Evolutionary conservation across 306 rosid species (phyloP), one percentile per base, ranked within the genome.

Genomic region (Cucurbita pepo): DNA sequence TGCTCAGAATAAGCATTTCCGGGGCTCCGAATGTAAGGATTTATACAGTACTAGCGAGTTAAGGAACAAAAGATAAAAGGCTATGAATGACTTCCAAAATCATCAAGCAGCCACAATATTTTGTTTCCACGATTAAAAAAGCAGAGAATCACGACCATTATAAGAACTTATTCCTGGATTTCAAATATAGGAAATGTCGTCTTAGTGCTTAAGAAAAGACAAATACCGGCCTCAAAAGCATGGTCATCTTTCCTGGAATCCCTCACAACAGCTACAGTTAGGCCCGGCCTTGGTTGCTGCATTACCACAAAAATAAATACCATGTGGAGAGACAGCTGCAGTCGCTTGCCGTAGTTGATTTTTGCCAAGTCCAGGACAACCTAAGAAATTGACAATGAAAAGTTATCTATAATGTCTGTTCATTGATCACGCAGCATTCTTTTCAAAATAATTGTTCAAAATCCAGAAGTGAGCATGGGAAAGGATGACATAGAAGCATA

Each of bases 331-430:
- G 85, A 90, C 82, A 56, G 89, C 92, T 53, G 96, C 89, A 44
- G 98, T 95, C 69, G 98, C 98, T 89, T 90, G 97, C 71, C 90
- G 88, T 77, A 94, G 78, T 77, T 90, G 97, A 81, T 96, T 94
- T 83, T 94, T 90, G 70, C 98, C 98, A 44, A 94, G 82, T 80
- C 98, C 97, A 80, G 96, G 97, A 84, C 90, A 96, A 76, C 98
- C 98, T 90, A 75, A 57, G 71, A 78, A 62, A 79, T 81, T 67
- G 52, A 64, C 73, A 80, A 71, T 70, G 58, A 75, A 72, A 77
- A 73, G 15, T 74, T 14, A 72, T 71, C 48, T 43, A 70, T 58
- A 45, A 75, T 16, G 63, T 77, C 67, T 74, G n/a, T 45, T 69
- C 73, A 69, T 48, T 69, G 13, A 69, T 5, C 43, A 69, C 19